These are phyloP conservation scores for Saksenaea vasiformis DNA, from an alignment of 371 early-diverging fungal species.

Conservation along the genomic window DNA sequence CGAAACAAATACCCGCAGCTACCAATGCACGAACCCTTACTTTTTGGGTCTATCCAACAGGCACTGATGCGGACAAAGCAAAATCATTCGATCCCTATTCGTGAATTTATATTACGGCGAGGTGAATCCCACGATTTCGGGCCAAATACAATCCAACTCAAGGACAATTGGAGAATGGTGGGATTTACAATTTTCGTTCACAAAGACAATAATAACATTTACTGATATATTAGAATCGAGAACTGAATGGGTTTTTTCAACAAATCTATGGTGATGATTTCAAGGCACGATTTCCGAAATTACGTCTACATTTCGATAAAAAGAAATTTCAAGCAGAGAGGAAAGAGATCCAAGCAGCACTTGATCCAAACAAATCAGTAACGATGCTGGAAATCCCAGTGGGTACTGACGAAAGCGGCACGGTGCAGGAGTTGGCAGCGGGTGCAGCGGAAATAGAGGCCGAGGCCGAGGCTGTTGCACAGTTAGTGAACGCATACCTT, in stretches of 20 bases:
- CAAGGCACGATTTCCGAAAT: constrained; percentile 28
- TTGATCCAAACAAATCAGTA: constrained; percentile 46
- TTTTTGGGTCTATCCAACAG: constrained; percentile 59
- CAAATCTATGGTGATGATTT: constrained; percentile 55
- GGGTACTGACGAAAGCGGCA: constrained; percentile 15
- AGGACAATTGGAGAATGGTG: constrained; percentile 68
- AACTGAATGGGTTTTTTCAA: constrained; percentile 54
- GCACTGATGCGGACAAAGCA: constrained; percentile 55
- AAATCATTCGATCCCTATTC: constrained; percentile 35
- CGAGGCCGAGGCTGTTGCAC: constrained; percentile 46
- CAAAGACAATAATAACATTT: not conserved
- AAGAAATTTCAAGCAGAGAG: constrained; percentile 9
- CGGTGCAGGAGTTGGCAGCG: constrained; percentile 13
- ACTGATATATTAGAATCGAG: constrained; percentile 46
- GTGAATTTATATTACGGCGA: constrained; percentile 35
- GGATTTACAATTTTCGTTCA: not conserved
- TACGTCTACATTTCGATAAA: constrained; percentile 21
- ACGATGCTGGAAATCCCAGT: constrained; percentile 16
- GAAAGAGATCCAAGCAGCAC: constrained; percentile 24
- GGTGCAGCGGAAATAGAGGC: constrained; percentile 16
- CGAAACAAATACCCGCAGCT: constrained; percentile 46
- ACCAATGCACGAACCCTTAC: constrained; percentile 34
- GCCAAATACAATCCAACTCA: constrained; percentile 57
- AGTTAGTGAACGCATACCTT: constrained; percentile 40
- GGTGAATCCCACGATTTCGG: constrained; percentile 47